Evolutionary conservation across 108 stramenopile species (phyloP), one percentile per base, ranked within the genome.

Genomic region (Seminavis robusta): DNA sequence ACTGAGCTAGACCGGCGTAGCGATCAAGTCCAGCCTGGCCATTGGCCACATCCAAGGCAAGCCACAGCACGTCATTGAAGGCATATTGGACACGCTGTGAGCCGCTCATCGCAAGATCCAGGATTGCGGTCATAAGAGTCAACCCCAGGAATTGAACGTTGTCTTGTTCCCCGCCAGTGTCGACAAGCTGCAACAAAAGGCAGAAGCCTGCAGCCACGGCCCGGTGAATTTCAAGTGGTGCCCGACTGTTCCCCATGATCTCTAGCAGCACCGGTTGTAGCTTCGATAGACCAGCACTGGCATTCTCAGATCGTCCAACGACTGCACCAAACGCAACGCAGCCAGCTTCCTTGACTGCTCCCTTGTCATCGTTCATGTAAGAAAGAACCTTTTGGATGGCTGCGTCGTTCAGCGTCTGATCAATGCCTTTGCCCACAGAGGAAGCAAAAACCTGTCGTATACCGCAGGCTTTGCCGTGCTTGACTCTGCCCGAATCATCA

Each of bases 31-130:
- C 92, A 26, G 20, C 74, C 25, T 84, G 77, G 28, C 92, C 92
- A 24, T 86, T 54, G 27, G 55, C 52, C 40, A 90, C 85, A 63
- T 84, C 68, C 63, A 94, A 56, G 13, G 84, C 87, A 17, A 90
- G 46, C 77, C 81, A 94, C n/a, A 94, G 47, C 27, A 94, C 90
- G 51, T 94, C 89, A 45, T 94, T 90, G 58, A 73, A 90, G 19
- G 85, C 72, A 60, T 81, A 87, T 56, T 94, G 92, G 24, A 89
- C 86, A 0, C 85, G 71, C 48, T 88, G 86, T 8, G 80, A 55
- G 13, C 85, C 87, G 49, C 71, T 76, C 78, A 90, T 78, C 13
- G 87, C 84, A 15, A 88, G 47, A 40, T 84, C 80, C 53, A 94
- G 51, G 19, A 82, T 82, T 37, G 71, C 76, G 63, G 84, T 76